Conservation (phyloP, 805 yeast genomes). For the Starmerella lactis-condensi region DNA sequence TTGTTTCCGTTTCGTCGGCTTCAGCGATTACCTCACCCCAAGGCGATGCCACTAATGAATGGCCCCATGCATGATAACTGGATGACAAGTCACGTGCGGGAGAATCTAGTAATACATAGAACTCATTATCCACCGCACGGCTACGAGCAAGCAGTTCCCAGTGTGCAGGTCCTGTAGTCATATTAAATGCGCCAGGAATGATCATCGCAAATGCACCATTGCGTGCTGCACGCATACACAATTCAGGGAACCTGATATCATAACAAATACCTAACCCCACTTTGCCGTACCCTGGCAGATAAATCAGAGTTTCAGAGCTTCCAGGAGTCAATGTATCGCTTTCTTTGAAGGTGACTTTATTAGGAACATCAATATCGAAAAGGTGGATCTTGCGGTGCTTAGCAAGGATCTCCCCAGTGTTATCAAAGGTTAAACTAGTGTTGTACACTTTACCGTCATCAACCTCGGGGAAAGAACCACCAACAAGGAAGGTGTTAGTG, state of each 20-base stretch:
- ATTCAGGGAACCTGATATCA: slow-evolving; percentile 69
- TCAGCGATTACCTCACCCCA: slow-evolving; percentile 67
- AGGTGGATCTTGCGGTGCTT: slow-evolving; percentile 81
- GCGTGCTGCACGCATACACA: slow-evolving; percentile 48
- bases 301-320: slow-evolving; percentile 58
- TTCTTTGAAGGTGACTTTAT: slow-evolving; percentile 76
- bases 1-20: slow-evolving; percentile 64
- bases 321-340: slow-evolving; percentile 62
- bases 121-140: slow-evolving; percentile 77
- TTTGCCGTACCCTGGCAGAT: slow-evolving; percentile 42
- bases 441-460: slow-evolving; percentile 40
- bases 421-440: slow-evolving; percentile 55
- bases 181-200: slow-evolving; percentile 85
- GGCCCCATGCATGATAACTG: slow-evolving; percentile 73
- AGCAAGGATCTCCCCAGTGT: slow-evolving; percentile 58
- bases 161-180: slow-evolving; percentile 81
- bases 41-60: slow-evolving; percentile 69
- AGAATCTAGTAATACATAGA: slow-evolving; percentile 59
- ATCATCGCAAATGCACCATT: slow-evolving; percentile 63
- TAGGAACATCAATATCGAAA: slow-evolving; percentile 84
- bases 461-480: slow-evolving; percentile 84
- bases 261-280: slow-evolving; percentile 61
- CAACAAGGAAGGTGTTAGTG: slow-evolving; percentile 47
- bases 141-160: slow-evolving; percentile 69
- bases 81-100: slow-evolving; percentile 63